Percentiles rank a stretch among this genome's conserved stretches.
phyloP scores from a whole-genome alignment of 768 basidiomycete species.

The Xerocomus potaroensis region DNA sequence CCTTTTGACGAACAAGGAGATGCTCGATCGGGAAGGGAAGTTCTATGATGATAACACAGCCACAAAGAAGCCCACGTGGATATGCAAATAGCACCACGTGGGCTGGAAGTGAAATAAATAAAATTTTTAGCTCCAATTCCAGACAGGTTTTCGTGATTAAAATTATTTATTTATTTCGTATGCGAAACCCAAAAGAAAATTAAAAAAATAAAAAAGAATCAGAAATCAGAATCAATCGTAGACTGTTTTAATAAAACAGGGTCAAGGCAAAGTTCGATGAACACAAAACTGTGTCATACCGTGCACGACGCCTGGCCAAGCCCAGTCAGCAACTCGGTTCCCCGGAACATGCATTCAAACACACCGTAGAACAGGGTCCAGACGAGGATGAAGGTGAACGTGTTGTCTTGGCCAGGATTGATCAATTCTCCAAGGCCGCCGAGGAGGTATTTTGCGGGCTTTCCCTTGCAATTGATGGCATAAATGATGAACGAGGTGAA shows the following conservation, averaged over 20 bases:
- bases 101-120: constrained; percentile 16
- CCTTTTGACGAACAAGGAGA: constrained; percentile 40
- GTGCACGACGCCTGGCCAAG: constrained; percentile 42
- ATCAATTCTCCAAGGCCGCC: constrained; percentile 65
- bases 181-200: background rate
- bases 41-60: constrained; percentile 27
- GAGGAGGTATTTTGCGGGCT: constrained; percentile 56
- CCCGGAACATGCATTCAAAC: constrained; percentile 23
- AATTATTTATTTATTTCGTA: no score
- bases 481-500: constrained; percentile 64
- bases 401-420: constrained; percentile 86
- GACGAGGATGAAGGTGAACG: constrained; percentile 85
- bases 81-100: constrained; percentile 33
- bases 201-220: background rate
- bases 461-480: constrained; percentile 65
- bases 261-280: background rate
- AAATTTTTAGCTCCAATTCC: background rate
- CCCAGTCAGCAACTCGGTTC: background rate
- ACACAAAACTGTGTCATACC: constrained; percentile 28
- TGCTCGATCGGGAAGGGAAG: constrained; percentile 40
- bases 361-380: constrained; percentile 93
- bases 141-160: background rate
- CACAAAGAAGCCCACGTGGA: constrained; percentile 33
- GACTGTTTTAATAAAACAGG: constrained; percentile 31
- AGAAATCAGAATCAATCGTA: constrained; percentile 32